Conservation (phyloP, 495 filamentous ascomycete genomes). For the Penicillium canariense region DNA sequence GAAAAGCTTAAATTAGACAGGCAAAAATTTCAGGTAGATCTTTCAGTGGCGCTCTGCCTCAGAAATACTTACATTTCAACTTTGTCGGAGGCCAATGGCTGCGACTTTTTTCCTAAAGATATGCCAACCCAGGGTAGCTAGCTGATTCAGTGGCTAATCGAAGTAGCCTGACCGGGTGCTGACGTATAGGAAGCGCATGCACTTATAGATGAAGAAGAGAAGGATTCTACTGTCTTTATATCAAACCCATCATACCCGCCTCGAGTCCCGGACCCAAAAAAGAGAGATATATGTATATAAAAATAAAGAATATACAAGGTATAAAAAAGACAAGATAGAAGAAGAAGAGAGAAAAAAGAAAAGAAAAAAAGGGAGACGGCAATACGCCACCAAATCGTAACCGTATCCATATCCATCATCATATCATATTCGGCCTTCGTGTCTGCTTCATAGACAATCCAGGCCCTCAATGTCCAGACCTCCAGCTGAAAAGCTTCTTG, state of each 20-base stretch:
- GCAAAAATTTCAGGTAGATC: too few relatives aligned
- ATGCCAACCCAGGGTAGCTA: too few relatives aligned
- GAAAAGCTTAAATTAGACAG: too few relatives aligned
- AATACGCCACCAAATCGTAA: not conserved
- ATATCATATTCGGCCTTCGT: slow-evolving; percentile 9
- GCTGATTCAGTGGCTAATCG: too few relatives aligned
- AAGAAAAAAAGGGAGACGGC: slow-evolving; percentile 1
- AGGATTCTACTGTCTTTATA: not conserved
- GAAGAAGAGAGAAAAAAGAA: slow-evolving; percentile 15
- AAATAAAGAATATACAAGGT: slow-evolving; percentile 3
- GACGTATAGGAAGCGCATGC: too few relatives aligned
- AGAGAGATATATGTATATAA: too few relatives aligned
- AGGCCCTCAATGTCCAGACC: slow-evolving; percentile 20
- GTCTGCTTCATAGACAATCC: not conserved
- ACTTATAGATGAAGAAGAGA: too few relatives aligned
- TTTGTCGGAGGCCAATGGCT: too few relatives aligned
- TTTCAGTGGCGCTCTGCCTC: too few relatives aligned
- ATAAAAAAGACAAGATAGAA: slow-evolving; percentile 16
- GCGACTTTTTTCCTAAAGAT: too few relatives aligned
- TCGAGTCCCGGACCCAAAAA: slow-evolving; percentile 15
- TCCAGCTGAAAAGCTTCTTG: slow-evolving; percentile 29
- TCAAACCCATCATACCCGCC: slow-evolving; percentile 8
- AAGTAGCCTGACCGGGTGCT: too few relatives aligned
- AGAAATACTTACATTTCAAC: too few relatives aligned
- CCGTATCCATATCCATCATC: slow-evolving; percentile 4